phyloP scores from a whole-genome alignment of 192 early-diverging fungal species.

The Linnemannia hyalina region DNA sequence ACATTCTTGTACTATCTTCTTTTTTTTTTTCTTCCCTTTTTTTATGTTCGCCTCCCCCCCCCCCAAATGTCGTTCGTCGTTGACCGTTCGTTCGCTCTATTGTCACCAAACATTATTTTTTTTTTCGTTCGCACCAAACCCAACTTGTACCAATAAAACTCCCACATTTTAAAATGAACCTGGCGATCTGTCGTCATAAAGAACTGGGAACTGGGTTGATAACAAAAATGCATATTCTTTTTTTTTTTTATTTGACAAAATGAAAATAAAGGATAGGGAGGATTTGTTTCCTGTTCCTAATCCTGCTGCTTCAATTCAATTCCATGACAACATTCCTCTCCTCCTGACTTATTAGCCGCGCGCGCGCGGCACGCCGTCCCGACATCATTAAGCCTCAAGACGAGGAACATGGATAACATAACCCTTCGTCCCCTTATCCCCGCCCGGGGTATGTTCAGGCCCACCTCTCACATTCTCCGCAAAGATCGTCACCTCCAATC shows the following conservation, averaged over 20 bases:
- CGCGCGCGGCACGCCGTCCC: not conserved
- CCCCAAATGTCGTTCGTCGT: no score
- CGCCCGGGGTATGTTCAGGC: conserved; percentile 43
- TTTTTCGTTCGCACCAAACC: no score
- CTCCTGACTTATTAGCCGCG: no score
- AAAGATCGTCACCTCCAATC: conserved; percentile 48
- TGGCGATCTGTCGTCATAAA: no score
- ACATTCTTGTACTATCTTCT: not conserved
- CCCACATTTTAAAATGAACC: not conserved
- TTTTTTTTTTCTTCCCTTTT: not conserved
- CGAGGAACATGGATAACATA: conserved; percentile 47
- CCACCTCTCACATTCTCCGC: conserved; percentile 50
- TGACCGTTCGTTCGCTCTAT: not conserved
- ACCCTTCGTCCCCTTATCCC: conserved; percentile 38
- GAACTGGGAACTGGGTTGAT: no score
- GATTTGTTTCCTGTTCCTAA: not conserved
- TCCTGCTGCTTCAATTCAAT: not conserved
- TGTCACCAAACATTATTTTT: conserved; percentile 9
- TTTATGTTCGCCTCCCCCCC: not conserved
- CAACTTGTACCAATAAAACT: not conserved
- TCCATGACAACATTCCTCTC: no score
- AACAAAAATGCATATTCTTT: no score
- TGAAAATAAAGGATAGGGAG: no score
- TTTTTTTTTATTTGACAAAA: not conserved
- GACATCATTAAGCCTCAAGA: conserved; percentile 25